These are phyloP conservation scores for Lodderomyces oxycetoniae DNA, from an alignment of 1,139 yeast species.

Conservation along the genomic window DNA sequence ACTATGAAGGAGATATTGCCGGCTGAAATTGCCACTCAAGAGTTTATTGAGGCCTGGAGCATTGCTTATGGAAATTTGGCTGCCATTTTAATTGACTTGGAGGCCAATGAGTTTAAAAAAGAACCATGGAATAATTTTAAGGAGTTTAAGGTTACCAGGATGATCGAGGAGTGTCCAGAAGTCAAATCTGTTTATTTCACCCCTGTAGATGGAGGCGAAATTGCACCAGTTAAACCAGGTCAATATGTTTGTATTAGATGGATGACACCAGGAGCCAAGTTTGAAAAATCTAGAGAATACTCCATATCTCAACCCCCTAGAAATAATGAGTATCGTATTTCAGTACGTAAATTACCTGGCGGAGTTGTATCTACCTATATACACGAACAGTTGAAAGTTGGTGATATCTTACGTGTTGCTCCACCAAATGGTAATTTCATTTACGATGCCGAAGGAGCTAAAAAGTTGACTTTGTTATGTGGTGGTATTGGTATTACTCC, in stretches of 20 bases:
- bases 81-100: conserved; percentile 53
- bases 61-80: conserved; percentile 65
- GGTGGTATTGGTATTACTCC: conserved; percentile 76
- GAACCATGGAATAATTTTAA: conserved; percentile 56
- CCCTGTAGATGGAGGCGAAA: conserved; percentile 40
- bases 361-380: conserved; percentile 54
- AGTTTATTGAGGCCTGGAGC: conserved; percentile 60
- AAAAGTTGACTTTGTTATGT: conserved; percentile 42
- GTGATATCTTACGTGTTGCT: conserved; percentile 47
- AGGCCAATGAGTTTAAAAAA: conserved; percentile 40
- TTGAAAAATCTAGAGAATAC: conserved; percentile 47
- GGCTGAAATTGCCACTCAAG: conserved; percentile 49
- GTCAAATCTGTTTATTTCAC: conserved; percentile 51
- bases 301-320: conserved; percentile 38
- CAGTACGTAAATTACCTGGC: conserved; percentile 42
- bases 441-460: conserved; percentile 20
- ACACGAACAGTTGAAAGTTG: conserved; percentile 46
- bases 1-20: conserved; percentile 58
- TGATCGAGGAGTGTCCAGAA: conserved; percentile 41
- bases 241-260: conserved; percentile 58
- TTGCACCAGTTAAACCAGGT: conserved; percentile 44
- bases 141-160: conserved; percentile 42
- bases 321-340: conserved; percentile 43
- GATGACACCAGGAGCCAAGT: conserved; percentile 24
- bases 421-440: conserved; percentile 60